Conservation (phyloP, 2,329 filamentous ascomycete genomes). For the Aureobasidium sp. region DNA sequence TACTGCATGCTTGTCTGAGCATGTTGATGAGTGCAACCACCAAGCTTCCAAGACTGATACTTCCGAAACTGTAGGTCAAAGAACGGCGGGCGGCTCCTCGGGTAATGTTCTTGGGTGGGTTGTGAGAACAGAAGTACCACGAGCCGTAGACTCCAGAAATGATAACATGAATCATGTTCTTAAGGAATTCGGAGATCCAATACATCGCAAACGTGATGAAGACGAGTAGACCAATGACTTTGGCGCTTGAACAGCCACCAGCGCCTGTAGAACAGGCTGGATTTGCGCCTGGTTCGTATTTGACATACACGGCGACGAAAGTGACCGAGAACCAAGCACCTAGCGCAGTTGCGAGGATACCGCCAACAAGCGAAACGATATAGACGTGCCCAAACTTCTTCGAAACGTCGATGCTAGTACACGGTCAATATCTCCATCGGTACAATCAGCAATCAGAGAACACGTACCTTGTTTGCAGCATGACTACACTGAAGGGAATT, state of each 20-base stretch:
- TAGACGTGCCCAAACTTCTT: slow-evolving; percentile 82
- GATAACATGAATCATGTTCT: slow-evolving; percentile 85
- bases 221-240: slow-evolving; percentile 75
- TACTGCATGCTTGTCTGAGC: slow-evolving; percentile 70
- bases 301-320: slow-evolving; percentile 76
- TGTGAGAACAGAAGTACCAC: slow-evolving; percentile 76
- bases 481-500: slow-evolving; percentile 85
- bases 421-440: neutral
- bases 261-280: slow-evolving; percentile 47
- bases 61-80: slow-evolving; percentile 86
- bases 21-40: slow-evolving; percentile 83
- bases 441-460: neutral
- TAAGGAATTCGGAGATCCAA: slow-evolving; percentile 90
- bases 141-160: slow-evolving; percentile 84
- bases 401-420: slow-evolving; percentile 64
- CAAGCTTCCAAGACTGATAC: slow-evolving; percentile 78
- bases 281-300: slow-evolving; percentile 64
- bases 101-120: slow-evolving; percentile 70
- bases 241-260: slow-evolving; percentile 63
- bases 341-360: slow-evolving; percentile 66
- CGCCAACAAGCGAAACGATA: slow-evolving; percentile 75
- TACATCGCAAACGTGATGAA: slow-evolving; percentile 90
- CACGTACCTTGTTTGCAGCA: slow-evolving; percentile 62
- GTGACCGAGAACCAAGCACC: slow-evolving; percentile 83
- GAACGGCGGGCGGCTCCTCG: slow-evolving; percentile 75